Conservation (phyloP, 352 stramenopile genomes). For the Phytophthora rubi region DNA sequence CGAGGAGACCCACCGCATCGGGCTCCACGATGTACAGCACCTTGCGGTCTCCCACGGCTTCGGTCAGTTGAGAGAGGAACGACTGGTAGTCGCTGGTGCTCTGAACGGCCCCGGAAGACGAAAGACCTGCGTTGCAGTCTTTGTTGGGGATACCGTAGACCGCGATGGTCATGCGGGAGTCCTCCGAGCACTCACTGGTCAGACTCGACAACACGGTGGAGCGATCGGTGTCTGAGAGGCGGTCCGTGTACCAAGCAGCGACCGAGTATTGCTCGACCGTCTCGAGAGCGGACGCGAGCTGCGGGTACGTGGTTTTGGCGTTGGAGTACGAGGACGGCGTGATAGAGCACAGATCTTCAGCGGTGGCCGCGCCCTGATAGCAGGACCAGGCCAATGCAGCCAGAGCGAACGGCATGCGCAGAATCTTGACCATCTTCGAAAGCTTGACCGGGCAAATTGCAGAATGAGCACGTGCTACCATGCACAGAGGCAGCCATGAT, state of each 20-base stretch:
- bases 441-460: constrained; percentile 27
- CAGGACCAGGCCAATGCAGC: constrained; percentile 22
- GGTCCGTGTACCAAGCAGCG: constrained; percentile 67
- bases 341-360: constrained; percentile 50
- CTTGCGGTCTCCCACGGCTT: constrained; percentile 52
- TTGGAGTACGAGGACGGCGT: constrained; percentile 36
- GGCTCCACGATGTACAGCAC: constrained; percentile 75
- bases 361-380: constrained; percentile 9
- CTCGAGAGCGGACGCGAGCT: constrained; percentile 39
- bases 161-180: constrained; percentile 56
- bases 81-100: constrained; percentile 52
- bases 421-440: constrained; percentile 34
- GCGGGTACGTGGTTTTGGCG: constrained; percentile 48
- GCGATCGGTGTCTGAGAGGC: constrained; percentile 32
- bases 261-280: constrained; percentile 51
- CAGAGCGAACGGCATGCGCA: constrained; percentile 18
- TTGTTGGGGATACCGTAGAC: constrained; percentile 77
- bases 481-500: constrained; percentile 5
- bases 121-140: constrained; percentile 67
- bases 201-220: constrained; percentile 41
- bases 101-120: constrained; percentile 41
- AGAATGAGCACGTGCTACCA: constrained; percentile 27
- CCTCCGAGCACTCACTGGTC: constrained; percentile 41
- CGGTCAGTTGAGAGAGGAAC: constrained; percentile 51
- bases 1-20: constrained; percentile 61